Conservation (phyloP, 108 stramenopile genomes). For the Fragilaria radians region DNA sequence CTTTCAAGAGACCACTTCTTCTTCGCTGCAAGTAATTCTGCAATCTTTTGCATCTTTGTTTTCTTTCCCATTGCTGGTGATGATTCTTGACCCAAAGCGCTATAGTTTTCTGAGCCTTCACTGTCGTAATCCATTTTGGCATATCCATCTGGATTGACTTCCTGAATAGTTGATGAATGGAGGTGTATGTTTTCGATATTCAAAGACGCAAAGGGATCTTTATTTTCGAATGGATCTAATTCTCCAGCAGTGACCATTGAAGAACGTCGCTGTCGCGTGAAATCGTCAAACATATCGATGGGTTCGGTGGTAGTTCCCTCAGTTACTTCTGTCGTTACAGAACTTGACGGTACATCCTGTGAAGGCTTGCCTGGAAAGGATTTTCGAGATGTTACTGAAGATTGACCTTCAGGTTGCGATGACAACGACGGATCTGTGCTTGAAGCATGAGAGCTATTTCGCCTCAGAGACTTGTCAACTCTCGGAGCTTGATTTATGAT, state of each 20-base stretch:
- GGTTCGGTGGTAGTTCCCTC: neutral
- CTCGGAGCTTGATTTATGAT: too few relatives aligned
- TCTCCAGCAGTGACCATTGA: neutral
- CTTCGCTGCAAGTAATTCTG: neutral
- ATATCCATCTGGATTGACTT: neutral
- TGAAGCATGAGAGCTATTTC: neutral
- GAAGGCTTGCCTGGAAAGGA: neutral
- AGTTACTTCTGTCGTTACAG: neutral
- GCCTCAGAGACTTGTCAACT: too few relatives aligned
- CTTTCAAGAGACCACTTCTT: neutral
- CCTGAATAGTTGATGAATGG: neutral
- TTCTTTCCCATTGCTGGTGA: neutral
- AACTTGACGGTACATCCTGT: neutral
- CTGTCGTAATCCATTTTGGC: neutral
- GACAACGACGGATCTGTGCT: neutral
- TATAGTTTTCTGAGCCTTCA: neutral
- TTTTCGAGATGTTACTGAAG: neutral
- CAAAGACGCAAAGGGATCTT: neutral
- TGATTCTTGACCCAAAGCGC: neutral
- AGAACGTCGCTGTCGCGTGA: neutral
- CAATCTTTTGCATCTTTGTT: neutral
- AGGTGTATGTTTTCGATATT: neutral
- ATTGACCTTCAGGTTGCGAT: neutral
- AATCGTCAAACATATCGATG: conserved; percentile 1
- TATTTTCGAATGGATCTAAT: neutral